Base-by-base conservation (phyloP, 2,329 filamentous ascomycete species). In the Fragosphaeria purpurea region DNA sequence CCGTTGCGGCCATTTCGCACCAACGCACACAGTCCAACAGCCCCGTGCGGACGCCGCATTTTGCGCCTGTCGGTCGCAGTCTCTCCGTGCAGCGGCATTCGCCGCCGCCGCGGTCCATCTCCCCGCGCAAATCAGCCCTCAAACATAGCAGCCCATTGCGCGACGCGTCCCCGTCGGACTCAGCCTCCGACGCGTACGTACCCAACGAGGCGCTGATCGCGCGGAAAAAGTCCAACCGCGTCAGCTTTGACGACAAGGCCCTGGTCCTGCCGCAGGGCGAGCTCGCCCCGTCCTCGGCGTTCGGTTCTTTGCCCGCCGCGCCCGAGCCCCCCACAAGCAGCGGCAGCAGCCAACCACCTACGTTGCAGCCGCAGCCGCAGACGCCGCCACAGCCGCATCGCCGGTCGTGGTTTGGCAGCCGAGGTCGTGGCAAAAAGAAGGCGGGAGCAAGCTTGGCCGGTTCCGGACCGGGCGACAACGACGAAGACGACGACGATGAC, bases 71-170 rank as follows among this genome's bases (percentile, higher is more conserved):
- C 7, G 34, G 30, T 78, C 12, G 80, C 37, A 75, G 69, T 41
- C 62, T 81, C 10, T 67, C 74, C 1, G 70, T 83, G 33, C 81
- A 43, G 8, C 54, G 74, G 55, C 85, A 90, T 60, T 75, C 80
- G 49, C 86, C 86, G 6, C 82, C 84, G 30, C 71, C 80, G 34
- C 76, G 86, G 45, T 87, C 85, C 5, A 70, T 85, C 9, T 89
- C 86, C 0, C 86, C 86, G 8, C 80, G 81, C 44, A 91, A 91
- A 63, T 88, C 86, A 1, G 86, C 85, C 2, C 61, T 90, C 55
- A 90, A 90, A 62, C 73, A 81, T 34, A 73, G 70, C 1, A 80
- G 78, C 46, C 75, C 80, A 2, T 72, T 76, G 51, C 60, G 76
- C 59, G 69, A 73, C 55, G 59, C 70, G 37, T 75, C 80, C 49